phyloP scores from a whole-genome alignment of 768 basidiomycete species.

The Rhodotorula paludigena region DNA sequence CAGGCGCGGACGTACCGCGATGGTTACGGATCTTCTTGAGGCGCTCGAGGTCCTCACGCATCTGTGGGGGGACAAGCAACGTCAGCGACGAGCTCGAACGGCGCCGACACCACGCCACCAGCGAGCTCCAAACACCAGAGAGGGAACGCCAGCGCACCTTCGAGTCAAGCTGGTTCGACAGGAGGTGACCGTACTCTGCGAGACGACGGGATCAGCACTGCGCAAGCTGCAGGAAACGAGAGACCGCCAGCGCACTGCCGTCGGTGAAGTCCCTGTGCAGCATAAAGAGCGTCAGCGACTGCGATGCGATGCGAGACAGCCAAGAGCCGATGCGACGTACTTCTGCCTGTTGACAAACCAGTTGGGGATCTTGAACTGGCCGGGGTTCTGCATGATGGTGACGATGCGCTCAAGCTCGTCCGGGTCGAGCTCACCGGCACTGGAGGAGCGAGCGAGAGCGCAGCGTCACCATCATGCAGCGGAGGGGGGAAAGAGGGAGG shows the following conservation, averaged over 20 bases:
- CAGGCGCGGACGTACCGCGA: too few relatives aligned
- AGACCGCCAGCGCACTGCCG: conserved; percentile 62
- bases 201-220: background rate
- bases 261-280: conserved; percentile 71
- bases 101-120: too few relatives aligned
- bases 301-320: too few relatives aligned
- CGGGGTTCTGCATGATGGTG: conserved; percentile 98
- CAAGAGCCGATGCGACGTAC: conserved; percentile 36
- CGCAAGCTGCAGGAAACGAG: background rate
- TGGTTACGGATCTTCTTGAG: conserved; percentile 99
- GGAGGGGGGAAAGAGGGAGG: background rate
- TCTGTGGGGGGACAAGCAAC: background rate
- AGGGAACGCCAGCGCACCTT: conserved; percentile 56
- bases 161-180: conserved; percentile 94
- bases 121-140: background rate
- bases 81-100: too few relatives aligned
- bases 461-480: background rate
- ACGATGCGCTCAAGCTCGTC: conserved; percentile 99
- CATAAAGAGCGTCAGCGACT: background rate
- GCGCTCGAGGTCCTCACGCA: conserved; percentile 91
- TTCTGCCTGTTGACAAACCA: conserved; percentile 99
- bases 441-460: conserved; percentile 44
- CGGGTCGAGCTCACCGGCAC: conserved; percentile 98
- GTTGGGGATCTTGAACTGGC: conserved; percentile 97
- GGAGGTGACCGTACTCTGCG: conserved; percentile 72